A percentile compares a stretch with the other conserved stretches of the same genome.
Evolutionary conservation across 306 rosid species (phyloP).

Genomic region (Glycine latifolia): DNA sequence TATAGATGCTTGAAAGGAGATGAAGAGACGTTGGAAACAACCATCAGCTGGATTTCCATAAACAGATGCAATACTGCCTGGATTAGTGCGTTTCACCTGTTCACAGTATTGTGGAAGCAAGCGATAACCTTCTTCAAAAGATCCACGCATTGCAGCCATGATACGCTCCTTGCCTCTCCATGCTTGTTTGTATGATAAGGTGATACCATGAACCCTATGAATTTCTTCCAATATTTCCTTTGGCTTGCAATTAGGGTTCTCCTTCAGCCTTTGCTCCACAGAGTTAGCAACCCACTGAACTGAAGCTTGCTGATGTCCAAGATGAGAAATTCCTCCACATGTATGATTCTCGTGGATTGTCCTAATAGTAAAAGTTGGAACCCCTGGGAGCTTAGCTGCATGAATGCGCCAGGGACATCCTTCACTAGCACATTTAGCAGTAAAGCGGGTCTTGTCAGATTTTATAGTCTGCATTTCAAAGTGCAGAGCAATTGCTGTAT

Average conservation of each 20-base stretch:
- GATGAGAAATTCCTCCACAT: slow-evolving; percentile 87
- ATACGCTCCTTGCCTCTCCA: slow-evolving; percentile 95
- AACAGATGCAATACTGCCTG: slow-evolving; percentile 78
- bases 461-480: slow-evolving; percentile 86
- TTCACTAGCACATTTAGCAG: slow-evolving; percentile 85
- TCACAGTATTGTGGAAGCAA: slow-evolving; percentile 88
- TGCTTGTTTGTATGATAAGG: slow-evolving; percentile 85
- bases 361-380: slow-evolving; percentile 84
- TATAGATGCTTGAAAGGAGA: slow-evolving; percentile 83
- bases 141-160: slow-evolving; percentile 91
- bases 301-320: slow-evolving; percentile 90
- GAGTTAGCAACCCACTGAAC: slow-evolving; percentile 92
- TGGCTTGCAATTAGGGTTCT: slow-evolving; percentile 85
- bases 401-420: slow-evolving; percentile 94
- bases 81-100: slow-evolving; percentile 80
- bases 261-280: slow-evolving; percentile 77
- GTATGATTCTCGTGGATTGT: slow-evolving; percentile 74
- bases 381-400: slow-evolving; percentile 89
- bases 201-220: slow-evolving; percentile 83
- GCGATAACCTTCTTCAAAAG: slow-evolving; percentile 85
- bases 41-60: slow-evolving; percentile 66
- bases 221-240: slow-evolving; percentile 90
- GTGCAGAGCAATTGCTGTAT: slow-evolving; percentile 82
- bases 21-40: slow-evolving; percentile 82
- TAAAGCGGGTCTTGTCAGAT: slow-evolving; percentile 88